Evolutionary conservation across 2,329 filamentous ascomycete genomes (phyloP), one percentile per base, ranked within the genome.

Genomic region (Diaporthe longicolla): DNA sequence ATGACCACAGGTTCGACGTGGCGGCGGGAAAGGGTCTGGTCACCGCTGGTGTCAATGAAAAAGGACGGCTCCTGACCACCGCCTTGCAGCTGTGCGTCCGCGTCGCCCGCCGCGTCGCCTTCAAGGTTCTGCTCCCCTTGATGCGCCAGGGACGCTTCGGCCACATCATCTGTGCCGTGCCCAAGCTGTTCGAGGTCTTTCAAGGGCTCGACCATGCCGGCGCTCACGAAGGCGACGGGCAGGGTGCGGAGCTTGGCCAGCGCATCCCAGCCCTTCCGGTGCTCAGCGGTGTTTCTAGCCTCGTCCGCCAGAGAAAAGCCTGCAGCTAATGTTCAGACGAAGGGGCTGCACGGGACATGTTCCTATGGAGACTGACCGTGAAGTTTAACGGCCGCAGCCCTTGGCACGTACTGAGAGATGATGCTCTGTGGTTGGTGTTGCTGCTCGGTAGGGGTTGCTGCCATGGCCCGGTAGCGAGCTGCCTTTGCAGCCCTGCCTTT

Each of bases 221-320:
- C 86, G 74, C 88, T 90, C 61, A 90, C 81, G 72, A 91, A 91
- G 0, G 76, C 75, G 5, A 91, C 84, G 1, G 89, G 89, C 55
- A 83, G 84, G 57, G 83, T 81, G 71, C 89, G 84, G 13, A 91
- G 81, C 63, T 82, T 85, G 26, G 81, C 80, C 72, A 83, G 84
- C 43, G 78, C 76, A 21, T 80, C 82, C 83, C 82, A 85, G n/a
- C 77, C 77, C 0, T 82, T 83, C 45, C 83, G 82, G 66, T 87
- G 85, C 70, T 87, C 85, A 26, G 83, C 83, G 2, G 88, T 90
- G 73, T 88, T 85, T 70, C 85, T 82, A 73, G 87, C 88, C 78
- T 89, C 85, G 26, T 90, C 87, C 70, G 83, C 83, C 77, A 87
- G 82, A 8, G 83, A 82, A 70, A 85, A 83, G 40, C 79, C 84